Conservation (phyloP, 1,139 yeast species). For the Taiozyma sp. region DNA sequence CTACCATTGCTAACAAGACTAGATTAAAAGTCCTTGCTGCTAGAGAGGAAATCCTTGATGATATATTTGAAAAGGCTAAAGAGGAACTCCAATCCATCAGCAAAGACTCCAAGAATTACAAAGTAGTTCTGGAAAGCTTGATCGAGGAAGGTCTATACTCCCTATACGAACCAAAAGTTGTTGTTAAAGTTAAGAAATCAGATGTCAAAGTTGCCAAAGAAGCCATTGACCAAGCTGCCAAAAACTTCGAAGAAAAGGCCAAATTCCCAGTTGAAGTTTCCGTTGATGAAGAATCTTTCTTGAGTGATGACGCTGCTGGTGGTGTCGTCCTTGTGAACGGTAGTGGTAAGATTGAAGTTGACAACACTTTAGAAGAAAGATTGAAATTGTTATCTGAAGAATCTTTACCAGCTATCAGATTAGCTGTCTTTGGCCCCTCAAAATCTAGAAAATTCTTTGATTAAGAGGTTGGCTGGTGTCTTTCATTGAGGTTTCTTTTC, state of each 20-base stretch:
- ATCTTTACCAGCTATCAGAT: slow-evolving; percentile 89
- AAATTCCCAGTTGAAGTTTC: slow-evolving; percentile 43
- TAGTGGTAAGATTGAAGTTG: slow-evolving; percentile 79
- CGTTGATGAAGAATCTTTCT: slow-evolving; percentile 52
- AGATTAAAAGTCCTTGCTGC: slow-evolving; percentile 86
- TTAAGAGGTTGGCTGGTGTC: slow-evolving; percentile 28
- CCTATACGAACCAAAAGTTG: slow-evolving; percentile 65
- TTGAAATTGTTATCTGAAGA: slow-evolving; percentile 75
- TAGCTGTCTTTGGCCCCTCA: slow-evolving; percentile 88
- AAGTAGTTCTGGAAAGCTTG: slow-evolving; percentile 66
- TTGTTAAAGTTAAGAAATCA: slow-evolving; percentile 62
- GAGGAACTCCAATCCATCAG: slow-evolving; percentile 51
- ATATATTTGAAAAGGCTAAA: slow-evolving; percentile 69
- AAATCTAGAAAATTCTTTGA: slow-evolving; percentile 87
- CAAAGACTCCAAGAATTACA: slow-evolving; percentile 51
- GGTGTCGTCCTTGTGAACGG: slow-evolving; percentile 75
- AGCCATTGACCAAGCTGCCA: slow-evolving; percentile 58
- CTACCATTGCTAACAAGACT: slow-evolving; percentile 92
- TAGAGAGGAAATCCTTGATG: slow-evolving; percentile 76
- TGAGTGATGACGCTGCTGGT: slow-evolving; percentile 69
- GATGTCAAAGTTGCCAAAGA: slow-evolving; percentile 65
- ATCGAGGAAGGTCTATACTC: slow-evolving; percentile 80
- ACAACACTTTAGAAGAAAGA: slow-evolving; percentile 94
- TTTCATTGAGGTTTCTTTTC: background rate
- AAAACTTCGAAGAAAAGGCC: slow-evolving; percentile 56